These are phyloP conservation scores for Debaryomycetaceae sp. DNA, from an alignment of 1,139 yeast genomes.

Conservation along the genomic window DNA sequence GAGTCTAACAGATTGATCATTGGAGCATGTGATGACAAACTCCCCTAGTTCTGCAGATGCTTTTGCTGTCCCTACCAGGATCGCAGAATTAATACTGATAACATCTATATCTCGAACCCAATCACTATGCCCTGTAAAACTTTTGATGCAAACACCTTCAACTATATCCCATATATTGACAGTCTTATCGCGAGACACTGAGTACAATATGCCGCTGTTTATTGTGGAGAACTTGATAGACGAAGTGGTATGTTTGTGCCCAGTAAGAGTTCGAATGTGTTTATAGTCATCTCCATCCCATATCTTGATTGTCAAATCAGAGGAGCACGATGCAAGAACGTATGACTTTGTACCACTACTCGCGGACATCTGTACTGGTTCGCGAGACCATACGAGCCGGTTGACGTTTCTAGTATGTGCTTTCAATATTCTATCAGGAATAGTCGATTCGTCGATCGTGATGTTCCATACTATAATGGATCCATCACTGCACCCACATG, in stretches of 20 bases:
- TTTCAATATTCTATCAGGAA: slow-evolving; percentile 63
- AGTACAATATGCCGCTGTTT: slow-evolving; percentile 47
- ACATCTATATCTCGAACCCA: slow-evolving; percentile 77
- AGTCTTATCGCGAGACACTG: slow-evolving; percentile 75
- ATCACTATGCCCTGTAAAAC: slow-evolving; percentile 77
- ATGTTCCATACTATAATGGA: slow-evolving; percentile 70
- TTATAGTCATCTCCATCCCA: slow-evolving; percentile 60
- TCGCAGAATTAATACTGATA: slow-evolving; percentile 14
- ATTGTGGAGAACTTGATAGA: slow-evolving; percentile 48
- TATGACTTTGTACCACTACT: slow-evolving; percentile 11
- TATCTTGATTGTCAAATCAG: slow-evolving; percentile 69
- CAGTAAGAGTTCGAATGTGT: slow-evolving; percentile 64
- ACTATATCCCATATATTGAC: slow-evolving; percentile 74
- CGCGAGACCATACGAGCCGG: slow-evolving; percentile 51
- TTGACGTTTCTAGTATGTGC: slow-evolving; percentile 80
- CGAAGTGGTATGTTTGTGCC: slow-evolving; percentile 91
- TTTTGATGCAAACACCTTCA: slow-evolving; percentile 64
- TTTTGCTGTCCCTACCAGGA: slow-evolving; percentile 10
- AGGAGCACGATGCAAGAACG: slow-evolving; percentile 58
- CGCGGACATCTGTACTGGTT: slow-evolving; percentile 25
- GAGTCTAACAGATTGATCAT: slow-evolving; percentile 73
- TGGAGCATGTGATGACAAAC: slow-evolving; percentile 71
- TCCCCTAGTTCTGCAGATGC: slow-evolving; percentile 36
- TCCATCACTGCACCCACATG: slow-evolving; percentile 75
- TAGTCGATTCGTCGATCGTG: slow-evolving; percentile 50